Evolutionary conservation across 495 filamentous ascomycete species (phyloP).

Genomic region (Pyronema omphalodes): DNA sequence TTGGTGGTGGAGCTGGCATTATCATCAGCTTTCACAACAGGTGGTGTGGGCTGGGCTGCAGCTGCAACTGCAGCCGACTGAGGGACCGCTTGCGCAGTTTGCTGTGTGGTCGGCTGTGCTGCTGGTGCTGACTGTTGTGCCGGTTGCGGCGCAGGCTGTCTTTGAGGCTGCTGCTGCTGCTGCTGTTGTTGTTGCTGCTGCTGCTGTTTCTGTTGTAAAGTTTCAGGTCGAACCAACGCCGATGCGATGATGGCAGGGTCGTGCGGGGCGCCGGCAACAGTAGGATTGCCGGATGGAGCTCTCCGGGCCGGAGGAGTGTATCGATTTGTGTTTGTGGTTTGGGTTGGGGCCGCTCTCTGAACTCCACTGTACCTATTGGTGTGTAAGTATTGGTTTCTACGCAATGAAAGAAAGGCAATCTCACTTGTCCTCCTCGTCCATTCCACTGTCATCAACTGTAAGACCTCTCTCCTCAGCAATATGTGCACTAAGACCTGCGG

Average conservation of each 20-base stretch:
- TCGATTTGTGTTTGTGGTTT: slow-evolving; percentile 44
- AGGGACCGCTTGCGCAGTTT: slow-evolving; percentile 11
- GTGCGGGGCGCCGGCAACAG: slow-evolving; percentile 51
- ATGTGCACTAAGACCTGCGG: slow-evolving; percentile 50
- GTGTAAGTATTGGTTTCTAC: neutral
- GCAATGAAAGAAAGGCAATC: slow-evolving; percentile 25
- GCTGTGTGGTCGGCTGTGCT: slow-evolving; percentile 19
- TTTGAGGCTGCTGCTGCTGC: neutral
- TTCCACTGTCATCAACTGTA: slow-evolving; percentile 40
- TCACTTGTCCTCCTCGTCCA: slow-evolving; percentile 84
- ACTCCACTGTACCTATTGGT: slow-evolving; percentile 71
- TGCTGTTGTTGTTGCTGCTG: slow-evolving; percentile 22
- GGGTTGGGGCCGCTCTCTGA: slow-evolving; percentile 34
- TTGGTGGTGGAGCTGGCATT: slow-evolving; percentile 15
- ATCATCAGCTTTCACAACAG: neutral
- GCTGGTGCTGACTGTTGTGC: slow-evolving; percentile 21
- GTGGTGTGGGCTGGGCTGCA: neutral
- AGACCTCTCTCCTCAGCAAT: slow-evolving; percentile 77
- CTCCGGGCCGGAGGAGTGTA: slow-evolving; percentile 81
- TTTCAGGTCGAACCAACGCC: slow-evolving; percentile 40
- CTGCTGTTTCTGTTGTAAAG: slow-evolving; percentile 26
- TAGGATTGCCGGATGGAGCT: slow-evolving; percentile 52
- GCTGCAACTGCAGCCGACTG: slow-evolving; percentile 2
- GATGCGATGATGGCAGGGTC: slow-evolving; percentile 72
- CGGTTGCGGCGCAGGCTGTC: neutral